A percentile compares a stretch with the other conserved stretches of the same genome.
phyloP scores from a whole-genome alignment of 257 asterid genomes.

The Cruciata laevipes region DNA sequence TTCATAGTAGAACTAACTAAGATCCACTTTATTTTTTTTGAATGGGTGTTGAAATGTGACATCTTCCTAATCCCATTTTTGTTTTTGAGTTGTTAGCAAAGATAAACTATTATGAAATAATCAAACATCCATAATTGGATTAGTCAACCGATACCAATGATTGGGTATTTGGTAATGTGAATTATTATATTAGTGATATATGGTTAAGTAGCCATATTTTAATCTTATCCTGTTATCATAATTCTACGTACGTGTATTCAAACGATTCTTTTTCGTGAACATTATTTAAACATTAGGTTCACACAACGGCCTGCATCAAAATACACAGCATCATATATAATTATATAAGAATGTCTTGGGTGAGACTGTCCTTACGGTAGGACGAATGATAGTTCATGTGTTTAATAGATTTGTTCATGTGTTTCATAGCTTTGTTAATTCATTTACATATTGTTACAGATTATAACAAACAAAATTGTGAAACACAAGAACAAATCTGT shows the following conservation, averaged over 20 bases:
- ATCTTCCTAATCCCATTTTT: slow-evolving; percentile 2
- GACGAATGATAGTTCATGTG: no score
- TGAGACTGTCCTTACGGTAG: no score
- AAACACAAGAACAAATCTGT: no score
- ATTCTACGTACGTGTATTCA: not conserved
- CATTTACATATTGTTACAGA: no score
- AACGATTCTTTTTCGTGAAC: not conserved
- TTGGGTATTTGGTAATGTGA: not conserved
- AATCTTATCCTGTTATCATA: not conserved
- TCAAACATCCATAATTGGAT: not conserved
- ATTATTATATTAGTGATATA: not conserved
- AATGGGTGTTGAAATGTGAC: slow-evolving; percentile 2
- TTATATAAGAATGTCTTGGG: no score
- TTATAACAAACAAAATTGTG: no score
- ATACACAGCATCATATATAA: no score
- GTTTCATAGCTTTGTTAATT: no score
- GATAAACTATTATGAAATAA: not conserved
- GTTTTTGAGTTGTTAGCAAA: not conserved
- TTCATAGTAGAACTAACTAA: not conserved
- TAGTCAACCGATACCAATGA: not conserved
- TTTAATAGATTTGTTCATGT: no score
- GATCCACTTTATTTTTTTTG: not conserved
- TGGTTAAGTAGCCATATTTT: not conserved
- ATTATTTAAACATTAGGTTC: not conserved
- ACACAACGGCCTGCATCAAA: not conserved